Percentiles rank a stretch among this genome's conserved stretches.
Conservation (phyloP, 345 rosid species). For the Litchi chinensis region DNA sequence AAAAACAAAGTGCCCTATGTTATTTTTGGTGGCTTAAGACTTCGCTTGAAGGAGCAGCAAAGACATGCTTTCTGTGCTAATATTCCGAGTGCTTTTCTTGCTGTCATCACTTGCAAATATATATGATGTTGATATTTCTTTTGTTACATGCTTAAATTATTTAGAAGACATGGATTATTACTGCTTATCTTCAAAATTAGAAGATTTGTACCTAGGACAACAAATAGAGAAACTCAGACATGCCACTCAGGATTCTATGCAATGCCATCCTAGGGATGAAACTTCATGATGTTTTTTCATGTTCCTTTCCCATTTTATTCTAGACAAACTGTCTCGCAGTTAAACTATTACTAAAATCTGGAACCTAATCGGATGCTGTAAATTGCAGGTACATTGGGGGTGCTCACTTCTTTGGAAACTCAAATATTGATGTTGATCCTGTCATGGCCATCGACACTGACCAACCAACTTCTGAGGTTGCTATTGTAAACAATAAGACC, state of each 20-base stretch:
- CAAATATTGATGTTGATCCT: slow-evolving; percentile 42
- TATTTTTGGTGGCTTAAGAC: too few species aligned
- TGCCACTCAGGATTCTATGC: background rate
- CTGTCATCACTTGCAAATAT: too few species aligned
- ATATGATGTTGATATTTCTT: too few species aligned
- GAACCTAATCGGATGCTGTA: slow-evolving; percentile 8
- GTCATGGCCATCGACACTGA: slow-evolving; percentile 36
- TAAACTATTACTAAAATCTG: background rate
- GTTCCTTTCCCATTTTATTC: background rate
- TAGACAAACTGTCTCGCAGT: background rate
- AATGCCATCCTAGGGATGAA: background rate
- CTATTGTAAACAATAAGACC: slow-evolving; percentile 36
- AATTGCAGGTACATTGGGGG: slow-evolving; percentile 76
- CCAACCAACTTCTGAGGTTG: slow-evolving; percentile 47
- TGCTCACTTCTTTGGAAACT: slow-evolving; percentile 49
- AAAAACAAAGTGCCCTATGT: too few species aligned
- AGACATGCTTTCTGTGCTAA: too few species aligned
- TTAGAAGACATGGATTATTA: too few species aligned
- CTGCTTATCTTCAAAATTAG: background rate
- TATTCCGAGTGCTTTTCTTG: too few species aligned
- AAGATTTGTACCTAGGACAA: background rate
- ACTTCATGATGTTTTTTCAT: background rate
- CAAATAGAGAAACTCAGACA: background rate
- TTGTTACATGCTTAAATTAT: too few species aligned
- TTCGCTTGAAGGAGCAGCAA: too few species aligned